Evolutionary conservation across 768 basidiomycete genomes (phyloP).

Genomic region (Melanogaster broomeanus): DNA sequence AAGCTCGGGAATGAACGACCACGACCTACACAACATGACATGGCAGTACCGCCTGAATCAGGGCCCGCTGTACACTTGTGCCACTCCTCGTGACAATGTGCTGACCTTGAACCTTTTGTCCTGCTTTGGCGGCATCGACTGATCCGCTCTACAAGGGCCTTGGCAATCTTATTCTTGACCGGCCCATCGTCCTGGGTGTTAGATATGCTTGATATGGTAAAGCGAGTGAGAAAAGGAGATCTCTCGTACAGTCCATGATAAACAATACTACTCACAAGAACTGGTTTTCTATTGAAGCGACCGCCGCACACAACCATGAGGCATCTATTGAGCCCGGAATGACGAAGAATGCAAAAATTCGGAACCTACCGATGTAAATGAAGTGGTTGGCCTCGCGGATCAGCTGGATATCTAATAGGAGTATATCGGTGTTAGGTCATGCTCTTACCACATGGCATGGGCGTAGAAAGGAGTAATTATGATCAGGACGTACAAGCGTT

Average conservation of each 20-base stretch:
- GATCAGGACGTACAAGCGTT: constrained; percentile 71
- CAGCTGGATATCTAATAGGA: constrained; percentile 61
- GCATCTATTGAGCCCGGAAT: constrained; percentile 10
- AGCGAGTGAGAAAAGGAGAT: constrained; percentile 2
- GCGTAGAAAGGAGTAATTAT: background rate
- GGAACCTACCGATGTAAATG: constrained; percentile 84
- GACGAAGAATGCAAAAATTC: background rate
- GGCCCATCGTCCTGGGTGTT: constrained; percentile 61
- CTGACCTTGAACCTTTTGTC: constrained; percentile 76
- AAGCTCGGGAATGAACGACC: constrained; percentile 85
- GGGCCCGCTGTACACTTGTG: background rate
- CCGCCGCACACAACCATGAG: constrained; percentile 9
- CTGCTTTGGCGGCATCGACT: constrained; percentile 71
- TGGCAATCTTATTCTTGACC: constrained; percentile 82
- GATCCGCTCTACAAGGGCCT: constrained; percentile 82
- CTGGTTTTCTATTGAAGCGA: constrained; percentile 59
- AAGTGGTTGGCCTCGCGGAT: constrained; percentile 86
- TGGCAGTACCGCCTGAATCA: background rate
- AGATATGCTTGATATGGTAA: constrained; percentile 61
- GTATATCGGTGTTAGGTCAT: background rate
- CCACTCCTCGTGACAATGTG: background rate
- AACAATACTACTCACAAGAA: constrained; percentile 70
- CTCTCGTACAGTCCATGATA: background rate
- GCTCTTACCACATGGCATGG: constrained; percentile 1
- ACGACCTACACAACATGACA: constrained; percentile 56